A percentile compares a stretch with the other conserved stretches of the same genome.
Evolutionary conservation across 2,329 filamentous ascomycete genomes (phyloP).

Genomic region (Periconia sp.): DNA sequence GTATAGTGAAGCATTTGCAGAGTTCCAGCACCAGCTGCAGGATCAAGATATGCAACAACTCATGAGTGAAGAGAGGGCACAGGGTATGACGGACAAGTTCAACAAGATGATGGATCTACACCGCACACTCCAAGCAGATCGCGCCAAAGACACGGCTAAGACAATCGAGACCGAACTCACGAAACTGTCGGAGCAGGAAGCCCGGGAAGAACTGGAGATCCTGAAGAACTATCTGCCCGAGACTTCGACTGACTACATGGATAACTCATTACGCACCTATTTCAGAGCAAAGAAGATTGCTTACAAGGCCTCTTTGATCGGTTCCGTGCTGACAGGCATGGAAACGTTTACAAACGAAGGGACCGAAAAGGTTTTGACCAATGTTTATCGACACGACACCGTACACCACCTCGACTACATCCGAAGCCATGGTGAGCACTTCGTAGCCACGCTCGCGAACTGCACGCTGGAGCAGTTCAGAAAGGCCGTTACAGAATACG

Average conservation of each 20-base stretch:
- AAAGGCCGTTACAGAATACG: constrained; percentile 65
- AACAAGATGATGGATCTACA: constrained; percentile 97
- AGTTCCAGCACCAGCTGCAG: constrained; percentile 61
- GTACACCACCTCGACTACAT: constrained; percentile 87
- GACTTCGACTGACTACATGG: constrained; percentile 65
- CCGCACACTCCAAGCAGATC: constrained; percentile 86
- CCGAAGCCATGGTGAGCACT: constrained; percentile 76
- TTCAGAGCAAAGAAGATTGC: constrained; percentile 79
- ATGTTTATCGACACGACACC: constrained; percentile 63
- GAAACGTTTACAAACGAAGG: constrained; percentile 44
- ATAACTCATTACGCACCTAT: constrained; percentile 84
- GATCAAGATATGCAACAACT: constrained; percentile 91
- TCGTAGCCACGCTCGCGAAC: constrained; percentile 74
- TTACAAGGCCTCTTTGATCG: constrained; percentile 67
- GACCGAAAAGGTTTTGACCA: constrained; percentile 76
- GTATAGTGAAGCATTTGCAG: constrained; percentile 86
- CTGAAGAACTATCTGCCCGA: constrained; percentile 85
- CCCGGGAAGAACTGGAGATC: constrained; percentile 83
- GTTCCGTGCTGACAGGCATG: constrained; percentile 1
- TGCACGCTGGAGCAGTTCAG: constrained; percentile 78
- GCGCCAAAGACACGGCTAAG: constrained; percentile 89
- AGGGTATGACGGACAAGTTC: constrained; percentile 84
- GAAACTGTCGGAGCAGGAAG: constrained; percentile 85
- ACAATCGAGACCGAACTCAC: constrained; percentile 89
- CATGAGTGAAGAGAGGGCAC: constrained; percentile 88